These are phyloP conservation scores for Mucor plumbeus DNA, from an alignment of 371 early-diverging fungal species.

Conservation along the genomic window DNA sequence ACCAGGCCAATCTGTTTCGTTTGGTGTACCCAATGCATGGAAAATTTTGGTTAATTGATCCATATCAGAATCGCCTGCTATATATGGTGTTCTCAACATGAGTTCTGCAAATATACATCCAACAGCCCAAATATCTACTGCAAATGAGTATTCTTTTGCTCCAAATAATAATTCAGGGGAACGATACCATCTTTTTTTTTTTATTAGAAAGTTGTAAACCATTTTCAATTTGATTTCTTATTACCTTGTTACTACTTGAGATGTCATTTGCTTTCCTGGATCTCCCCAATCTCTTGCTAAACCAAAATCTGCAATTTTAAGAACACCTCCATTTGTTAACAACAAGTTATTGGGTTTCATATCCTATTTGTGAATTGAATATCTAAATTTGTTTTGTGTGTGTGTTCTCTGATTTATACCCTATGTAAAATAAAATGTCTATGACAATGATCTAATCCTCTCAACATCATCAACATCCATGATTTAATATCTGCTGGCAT, in stretches of 20 bases:
- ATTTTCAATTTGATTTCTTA: not conserved
- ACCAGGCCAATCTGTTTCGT: slow-evolving; percentile 95
- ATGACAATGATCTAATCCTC: slow-evolving; percentile 96
- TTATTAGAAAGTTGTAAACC: not conserved
- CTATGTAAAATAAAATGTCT: slow-evolving; percentile 93
- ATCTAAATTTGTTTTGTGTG: not conserved
- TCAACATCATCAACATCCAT: slow-evolving; percentile 98
- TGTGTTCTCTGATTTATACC: slow-evolving; percentile 37
- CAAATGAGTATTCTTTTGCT: slow-evolving; percentile 86
- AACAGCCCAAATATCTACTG: slow-evolving; percentile 98
- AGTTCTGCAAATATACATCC: slow-evolving; percentile 99
- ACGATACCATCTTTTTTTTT: slow-evolving; percentile 94
- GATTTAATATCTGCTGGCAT: slow-evolving; percentile 98
- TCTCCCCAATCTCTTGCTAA: slow-evolving; percentile 94
- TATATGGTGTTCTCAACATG: slow-evolving; percentile 93
- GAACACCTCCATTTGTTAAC: slow-evolving; percentile 84
- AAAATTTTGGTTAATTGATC: slow-evolving; percentile 96
- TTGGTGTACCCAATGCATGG: slow-evolving; percentile 97
- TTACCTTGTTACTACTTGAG: slow-evolving; percentile 93
- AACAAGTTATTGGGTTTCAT: slow-evolving; percentile 99
- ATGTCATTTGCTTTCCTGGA: slow-evolving; percentile 81
- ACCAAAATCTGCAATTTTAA: slow-evolving; percentile 99
- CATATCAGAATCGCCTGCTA: slow-evolving; percentile 95
- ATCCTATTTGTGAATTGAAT: slow-evolving; percentile 65
- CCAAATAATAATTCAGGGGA: slow-evolving; percentile 98